Evolutionary conservation across 129 eudicot species (phyloP).

Genomic region (Erigeron canadensis): DNA sequence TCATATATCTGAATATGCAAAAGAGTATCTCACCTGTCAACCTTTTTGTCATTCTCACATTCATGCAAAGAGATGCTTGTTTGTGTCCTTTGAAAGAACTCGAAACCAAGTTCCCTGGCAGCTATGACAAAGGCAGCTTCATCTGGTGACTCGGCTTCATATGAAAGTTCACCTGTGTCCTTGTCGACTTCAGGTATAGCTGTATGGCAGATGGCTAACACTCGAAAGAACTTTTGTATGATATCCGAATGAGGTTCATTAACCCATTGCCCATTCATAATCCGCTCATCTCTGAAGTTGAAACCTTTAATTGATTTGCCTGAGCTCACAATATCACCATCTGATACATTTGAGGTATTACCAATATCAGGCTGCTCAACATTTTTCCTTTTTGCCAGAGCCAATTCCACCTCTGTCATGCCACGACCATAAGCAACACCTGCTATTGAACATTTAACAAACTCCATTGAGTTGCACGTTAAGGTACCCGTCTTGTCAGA

Average conservation of each 20-base stretch:
- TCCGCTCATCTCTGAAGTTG: slow-evolving; percentile 73
- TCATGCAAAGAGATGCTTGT: slow-evolving; percentile 82
- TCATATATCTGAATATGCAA: neutral
- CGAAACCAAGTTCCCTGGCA: slow-evolving; percentile 91
- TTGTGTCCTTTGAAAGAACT: slow-evolving; percentile 87
- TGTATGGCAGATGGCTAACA: slow-evolving; percentile 88
- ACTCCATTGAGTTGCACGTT: slow-evolving; percentile 98
- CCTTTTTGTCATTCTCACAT: slow-evolving; percentile 43
- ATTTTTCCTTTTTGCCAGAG: slow-evolving; percentile 60
- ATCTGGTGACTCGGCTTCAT: slow-evolving; percentile 99
- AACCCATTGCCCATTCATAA: slow-evolving; percentile 78
- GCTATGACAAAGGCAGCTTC: slow-evolving; percentile 98
- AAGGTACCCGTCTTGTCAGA: slow-evolving; percentile 97
- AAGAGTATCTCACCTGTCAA: slow-evolving; percentile 59
- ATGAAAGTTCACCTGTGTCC: slow-evolving; percentile 62
- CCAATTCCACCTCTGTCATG: slow-evolving; percentile 89
- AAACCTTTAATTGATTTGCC: slow-evolving; percentile 68
- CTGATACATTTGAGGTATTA: slow-evolving; percentile 26
- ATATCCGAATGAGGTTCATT: slow-evolving; percentile 54
- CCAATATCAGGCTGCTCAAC: slow-evolving; percentile 30
- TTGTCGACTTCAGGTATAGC: slow-evolving; percentile 83
- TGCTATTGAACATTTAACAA: slow-evolving; percentile 88
- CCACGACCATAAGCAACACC: slow-evolving; percentile 94
- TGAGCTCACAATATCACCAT: slow-evolving; percentile 30
- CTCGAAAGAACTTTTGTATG: slow-evolving; percentile 79